A percentile compares a stretch with the other conserved stretches of the same genome.
Evolutionary conservation across 2,329 filamentous ascomycete species (phyloP).

Genomic region (Penicillium corylophilum): DNA sequence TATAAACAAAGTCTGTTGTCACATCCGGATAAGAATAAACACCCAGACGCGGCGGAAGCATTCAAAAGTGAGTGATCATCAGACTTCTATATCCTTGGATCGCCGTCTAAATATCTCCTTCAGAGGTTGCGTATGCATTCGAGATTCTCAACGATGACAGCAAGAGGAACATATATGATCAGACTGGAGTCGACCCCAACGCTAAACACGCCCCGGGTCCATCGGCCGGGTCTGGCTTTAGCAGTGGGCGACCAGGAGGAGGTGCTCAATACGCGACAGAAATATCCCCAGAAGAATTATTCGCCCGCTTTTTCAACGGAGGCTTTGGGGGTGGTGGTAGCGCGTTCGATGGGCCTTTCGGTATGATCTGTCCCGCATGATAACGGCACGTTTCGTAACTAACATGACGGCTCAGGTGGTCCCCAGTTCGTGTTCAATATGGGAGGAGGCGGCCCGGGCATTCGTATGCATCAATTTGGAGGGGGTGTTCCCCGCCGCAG

Average conservation of each 20-base stretch:
- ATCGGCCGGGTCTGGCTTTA: slow-evolving; percentile 45
- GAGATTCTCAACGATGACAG: slow-evolving; percentile 89
- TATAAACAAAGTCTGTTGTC: slow-evolving; percentile 90
- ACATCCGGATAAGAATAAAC: slow-evolving; percentile 98
- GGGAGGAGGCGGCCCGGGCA: slow-evolving; percentile 82
- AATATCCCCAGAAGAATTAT: slow-evolving; percentile 94
- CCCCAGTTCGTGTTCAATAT: slow-evolving; percentile 95
- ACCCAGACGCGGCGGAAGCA: slow-evolving; percentile 91
- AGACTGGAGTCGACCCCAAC: slow-evolving; percentile 88
- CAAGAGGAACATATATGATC: slow-evolving; percentile 85
- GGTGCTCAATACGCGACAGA: slow-evolving; percentile 79
- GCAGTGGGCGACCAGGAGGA: slow-evolving; percentile 51
- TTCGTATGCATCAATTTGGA: slow-evolving; percentile 94
- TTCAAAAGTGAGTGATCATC: slow-evolving; percentile 71
- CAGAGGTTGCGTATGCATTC: slow-evolving; percentile 88
- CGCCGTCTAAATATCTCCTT: neutral
- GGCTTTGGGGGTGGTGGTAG: slow-evolving; percentile 54
- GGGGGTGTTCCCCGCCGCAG: slow-evolving; percentile 73
- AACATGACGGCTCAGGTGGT: slow-evolving; percentile 49
- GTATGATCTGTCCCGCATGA: slow-evolving; percentile 42
- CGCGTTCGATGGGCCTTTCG: slow-evolving; percentile 60
- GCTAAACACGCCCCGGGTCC: slow-evolving; percentile 68
- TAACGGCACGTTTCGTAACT: neutral
- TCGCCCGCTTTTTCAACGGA: slow-evolving; percentile 92
- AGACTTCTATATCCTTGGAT: neutral